Evolutionary conservation across 768 basidiomycete species (phyloP), one percentile per base, ranked within the genome.

Genomic region (Leccinum obscurum): DNA sequence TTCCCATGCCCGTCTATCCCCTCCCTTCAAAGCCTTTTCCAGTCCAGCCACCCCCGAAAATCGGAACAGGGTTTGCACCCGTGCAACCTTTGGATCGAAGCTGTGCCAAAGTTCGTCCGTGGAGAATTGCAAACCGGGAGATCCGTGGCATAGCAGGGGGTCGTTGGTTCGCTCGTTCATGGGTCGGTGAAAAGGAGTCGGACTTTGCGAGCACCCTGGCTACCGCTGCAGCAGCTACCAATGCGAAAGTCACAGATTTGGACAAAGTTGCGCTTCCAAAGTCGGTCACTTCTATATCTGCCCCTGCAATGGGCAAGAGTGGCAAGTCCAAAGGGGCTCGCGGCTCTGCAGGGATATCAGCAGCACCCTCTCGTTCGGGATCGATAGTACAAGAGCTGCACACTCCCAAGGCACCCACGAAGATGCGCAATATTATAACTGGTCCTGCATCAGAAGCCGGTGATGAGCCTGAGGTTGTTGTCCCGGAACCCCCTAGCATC

Each of bases 171-270:
- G 76, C 85, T 6, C 82, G 81, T 34, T 76, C 88, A n/a, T 93
- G 90, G 90, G 88, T 90, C n/a, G 91, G 90, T 24, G 87, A 86
- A 62, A 91, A 89, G 71, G 89, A 91, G 54, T 90, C 89, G 10
- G 82, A 88, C 54, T 85, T 81, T 59, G 82, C 85, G 7, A 65
- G 73, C 26, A 72, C 76, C 28, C 56, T 73, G 22, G 74, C 75
- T 22, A 61, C 71, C 15, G 55, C 67, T 8, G 60, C 72, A 9
- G 65, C 74, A 14, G 24, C 68, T 3, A 60, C 69, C 26, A 72
- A 68, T 8, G 71, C 76, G 48, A 75, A 67, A 56, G 55, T 57
- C 28, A 62, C 65, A 22, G 74, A 75, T 15, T 60, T 60, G 20
- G 73, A 74, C 57, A 74, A 68, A 62, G 50, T 69, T 32, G 60